Base-by-base conservation (phyloP, 768 basidiomycete genomes). In the Lactarius vividus region DNA sequence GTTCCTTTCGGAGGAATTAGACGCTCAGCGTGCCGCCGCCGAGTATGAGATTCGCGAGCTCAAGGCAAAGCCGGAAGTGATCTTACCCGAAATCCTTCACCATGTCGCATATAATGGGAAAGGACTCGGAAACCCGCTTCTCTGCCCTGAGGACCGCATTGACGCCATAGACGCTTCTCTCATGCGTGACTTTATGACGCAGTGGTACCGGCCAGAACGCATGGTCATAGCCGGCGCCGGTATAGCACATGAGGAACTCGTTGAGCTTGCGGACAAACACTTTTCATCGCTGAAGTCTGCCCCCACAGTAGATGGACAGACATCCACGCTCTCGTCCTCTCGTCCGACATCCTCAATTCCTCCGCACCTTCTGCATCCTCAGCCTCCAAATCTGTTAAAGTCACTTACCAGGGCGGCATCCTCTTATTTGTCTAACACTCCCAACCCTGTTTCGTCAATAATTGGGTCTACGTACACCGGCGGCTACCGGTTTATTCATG, bases 171-270 rank as follows among this genome's bases (percentile, higher is more conserved):
- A 89, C 66, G 80, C 81, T 33, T 75, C 81, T 52, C 77, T 84
- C 28, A 81, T 98, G 64, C 81, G 84, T 57, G 77, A 81, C 6
- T 89, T 81, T 66, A 86, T 91, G 80, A 78, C 79, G 62, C 84
- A 88, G 46, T 97, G 94, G 95, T 98, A 94, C 75, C 80, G 85
- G 58, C 96, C 97, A 0, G 96, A 98, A 73, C 81, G 92, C 61
- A 97, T 99, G 85, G 96, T 98, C 46, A 83, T 98, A 63, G 94
- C 96, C 6, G 96, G 94, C 13, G 90, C 93, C 0, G 97, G 97
- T 11, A 89, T 99, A 85, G 84, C 81, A 11, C 97, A 98, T 73
- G 86, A 92, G 69, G 83, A 94, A 67, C 83, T 99, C 23, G 92
- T 98, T 28, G 89, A 94, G 69, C 80, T 97, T 58, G 84, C 86